These are phyloP conservation scores for Aspergillus sp. DNA, from an alignment of 2,329 filamentous ascomycete species.

Conservation along the genomic window DNA sequence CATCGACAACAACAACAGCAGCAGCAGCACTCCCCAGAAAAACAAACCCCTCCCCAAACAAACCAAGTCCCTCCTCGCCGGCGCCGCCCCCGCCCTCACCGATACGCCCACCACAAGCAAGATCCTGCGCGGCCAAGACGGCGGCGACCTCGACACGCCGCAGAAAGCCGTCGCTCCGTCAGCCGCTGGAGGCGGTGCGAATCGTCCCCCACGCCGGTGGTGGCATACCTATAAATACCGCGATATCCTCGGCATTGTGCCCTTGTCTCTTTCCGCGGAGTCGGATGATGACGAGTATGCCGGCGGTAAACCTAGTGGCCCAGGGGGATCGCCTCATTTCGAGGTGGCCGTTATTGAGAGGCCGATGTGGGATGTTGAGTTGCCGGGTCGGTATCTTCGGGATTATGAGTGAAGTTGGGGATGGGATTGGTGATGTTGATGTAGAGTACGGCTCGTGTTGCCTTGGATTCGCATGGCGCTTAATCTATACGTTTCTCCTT, in stretches of 20 bases:
- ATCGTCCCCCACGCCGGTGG: conserved; percentile 25
- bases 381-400: conserved; percentile 61
- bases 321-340: conserved; percentile 19
- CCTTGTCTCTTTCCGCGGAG: conserved; percentile 37
- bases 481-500: too few relatives aligned
- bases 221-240: conserved; percentile 93
- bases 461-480: too few relatives aligned
- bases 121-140: conserved; percentile 1
- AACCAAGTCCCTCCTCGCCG: background rate
- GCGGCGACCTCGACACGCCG: conserved; percentile 1
- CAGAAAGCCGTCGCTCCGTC: conserved; percentile 15
- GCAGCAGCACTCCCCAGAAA: background rate
- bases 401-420: conserved; percentile 37
- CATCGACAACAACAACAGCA: background rate
- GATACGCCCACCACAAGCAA: conserved; percentile 10
- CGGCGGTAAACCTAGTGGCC: conserved; percentile 11
- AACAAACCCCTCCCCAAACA: background rate
- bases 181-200: conserved; percentile 14
- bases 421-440: background rate
- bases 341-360: conserved; percentile 87
- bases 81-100: too few relatives aligned
- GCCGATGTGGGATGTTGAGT: conserved; percentile 71
- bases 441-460: too few relatives aligned
- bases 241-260: conserved; percentile 71
- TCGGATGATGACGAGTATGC: conserved; percentile 17